Evolutionary conservation across 495 filamentous ascomycete species (phyloP).

Genomic region (Talaromyces borbonicus): DNA sequence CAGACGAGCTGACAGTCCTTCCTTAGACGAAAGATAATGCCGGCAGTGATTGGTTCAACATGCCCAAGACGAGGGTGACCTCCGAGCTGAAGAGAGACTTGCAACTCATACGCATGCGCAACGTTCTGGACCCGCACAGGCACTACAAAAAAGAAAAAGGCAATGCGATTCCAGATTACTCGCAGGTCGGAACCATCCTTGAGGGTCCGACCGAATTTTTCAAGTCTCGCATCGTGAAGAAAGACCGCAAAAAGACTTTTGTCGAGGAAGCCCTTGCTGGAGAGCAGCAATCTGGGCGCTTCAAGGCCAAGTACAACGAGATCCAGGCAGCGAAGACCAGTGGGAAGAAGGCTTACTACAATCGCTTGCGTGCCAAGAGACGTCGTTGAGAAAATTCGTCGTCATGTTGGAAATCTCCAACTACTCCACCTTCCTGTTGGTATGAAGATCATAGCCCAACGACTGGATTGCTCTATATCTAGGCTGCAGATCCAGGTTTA

Average conservation of each 20-base stretch:
- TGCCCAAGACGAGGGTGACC: constrained; percentile 75
- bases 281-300: constrained; percentile 48
- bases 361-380: constrained; percentile 50
- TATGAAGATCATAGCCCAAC: too few relatives aligned
- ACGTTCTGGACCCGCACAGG: constrained; percentile 78
- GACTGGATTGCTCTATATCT: background rate
- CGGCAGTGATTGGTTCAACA: constrained; percentile 66
- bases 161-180: constrained; percentile 66
- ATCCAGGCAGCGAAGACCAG: constrained; percentile 58
- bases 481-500: too few relatives aligned
- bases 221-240: constrained; percentile 67
- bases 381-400: constrained; percentile 24
- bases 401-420: too few relatives aligned
- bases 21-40: constrained; percentile 47
- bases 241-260: constrained; percentile 80
- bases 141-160: constrained; percentile 81
- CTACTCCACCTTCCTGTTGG: too few relatives aligned
- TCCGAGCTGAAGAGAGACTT: constrained; percentile 79
- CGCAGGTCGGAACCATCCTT: constrained; percentile 79
- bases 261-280: constrained; percentile 74
- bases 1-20: constrained; percentile 17
- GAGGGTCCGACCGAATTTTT: constrained; percentile 85
- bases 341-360: constrained; percentile 66
- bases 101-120: constrained; percentile 78
- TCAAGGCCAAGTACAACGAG: constrained; percentile 61